phyloP scores from a whole-genome alignment of 495 filamentous ascomycete genomes.

The Talaromyces nanjingensis region DNA sequence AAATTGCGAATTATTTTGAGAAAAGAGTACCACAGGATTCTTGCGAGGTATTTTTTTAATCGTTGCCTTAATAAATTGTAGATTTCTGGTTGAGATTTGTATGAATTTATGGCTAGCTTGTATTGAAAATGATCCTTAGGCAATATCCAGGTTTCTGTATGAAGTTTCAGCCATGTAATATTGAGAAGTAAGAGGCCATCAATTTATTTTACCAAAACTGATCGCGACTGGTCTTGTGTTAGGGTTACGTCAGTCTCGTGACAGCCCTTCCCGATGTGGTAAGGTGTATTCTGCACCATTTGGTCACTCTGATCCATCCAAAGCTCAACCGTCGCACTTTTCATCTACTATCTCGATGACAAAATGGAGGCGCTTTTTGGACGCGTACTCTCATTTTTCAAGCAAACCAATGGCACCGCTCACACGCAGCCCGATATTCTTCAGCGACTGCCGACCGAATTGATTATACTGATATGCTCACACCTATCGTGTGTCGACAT shows the following conservation, averaged over 20 bases:
- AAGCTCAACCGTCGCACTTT: neutral
- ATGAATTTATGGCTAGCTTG: too few relatives aligned
- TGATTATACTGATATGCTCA: slow-evolving; percentile 6
- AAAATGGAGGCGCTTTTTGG: neutral
- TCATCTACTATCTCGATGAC: neutral
- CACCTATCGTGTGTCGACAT: slow-evolving; percentile 1
- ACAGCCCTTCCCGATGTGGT: neutral
- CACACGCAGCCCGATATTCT: neutral
- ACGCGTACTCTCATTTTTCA: neutral
- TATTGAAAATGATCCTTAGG: too few relatives aligned
- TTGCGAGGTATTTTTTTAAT: too few relatives aligned
- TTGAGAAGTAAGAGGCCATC: too few relatives aligned
- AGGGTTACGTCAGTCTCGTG: neutral
- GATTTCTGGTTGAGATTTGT: too few relatives aligned
- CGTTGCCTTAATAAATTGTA: too few relatives aligned
- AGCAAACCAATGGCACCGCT: neutral
- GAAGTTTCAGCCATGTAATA: too few relatives aligned
- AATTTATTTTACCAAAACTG: too few relatives aligned
- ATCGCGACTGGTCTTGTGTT: too few relatives aligned
- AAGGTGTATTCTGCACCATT: neutral
- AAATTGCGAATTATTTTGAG: too few relatives aligned
- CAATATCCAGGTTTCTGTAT: too few relatives aligned
- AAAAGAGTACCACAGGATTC: too few relatives aligned
- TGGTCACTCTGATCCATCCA: neutral
- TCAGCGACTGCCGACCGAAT: neutral